phyloP scores from a whole-genome alignment of 331 rosid genomes.

The Pyracantha coccinea region DNA sequence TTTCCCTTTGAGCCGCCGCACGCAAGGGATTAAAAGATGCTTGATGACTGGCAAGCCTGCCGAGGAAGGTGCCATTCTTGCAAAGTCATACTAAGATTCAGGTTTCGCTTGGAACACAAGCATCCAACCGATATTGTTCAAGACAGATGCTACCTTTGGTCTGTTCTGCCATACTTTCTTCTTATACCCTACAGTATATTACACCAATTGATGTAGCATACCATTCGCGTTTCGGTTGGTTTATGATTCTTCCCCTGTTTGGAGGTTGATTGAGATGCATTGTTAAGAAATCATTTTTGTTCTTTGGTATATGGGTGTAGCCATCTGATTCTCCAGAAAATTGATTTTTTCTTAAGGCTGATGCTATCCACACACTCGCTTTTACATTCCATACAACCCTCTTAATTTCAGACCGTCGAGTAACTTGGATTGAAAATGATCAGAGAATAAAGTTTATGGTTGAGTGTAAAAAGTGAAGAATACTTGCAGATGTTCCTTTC shows the following conservation, averaged over 20 bases:
- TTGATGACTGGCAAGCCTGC: conserved; percentile 79
- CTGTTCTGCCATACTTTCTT: neutral
- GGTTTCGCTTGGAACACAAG: neutral
- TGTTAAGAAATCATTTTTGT: neutral
- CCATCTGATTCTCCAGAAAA: neutral
- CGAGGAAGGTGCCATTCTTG: conserved; percentile 78
- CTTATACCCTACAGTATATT: neutral
- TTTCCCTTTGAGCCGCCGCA: conserved; percentile 75
- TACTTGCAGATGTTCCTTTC: neutral
- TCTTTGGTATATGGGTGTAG: neutral
- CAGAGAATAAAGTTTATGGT: too few relatives aligned
- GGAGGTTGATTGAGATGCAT: neutral
- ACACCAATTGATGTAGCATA: neutral
- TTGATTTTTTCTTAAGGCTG: neutral
- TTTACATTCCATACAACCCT: too few relatives aligned
- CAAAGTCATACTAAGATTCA: conserved; percentile 58
- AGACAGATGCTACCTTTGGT: neutral
- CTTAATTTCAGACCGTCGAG: too few relatives aligned
- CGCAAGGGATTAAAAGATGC: conserved; percentile 58
- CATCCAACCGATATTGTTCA: neutral
- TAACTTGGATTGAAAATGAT: too few relatives aligned
- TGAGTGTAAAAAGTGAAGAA: too few relatives aligned
- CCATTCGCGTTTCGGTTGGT: neutral
- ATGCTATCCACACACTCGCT: too few relatives aligned
- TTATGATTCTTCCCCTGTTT: neutral